These are phyloP conservation scores for Salix brachista DNA, from an alignment of 345 rosid species.

Conservation along the genomic window DNA sequence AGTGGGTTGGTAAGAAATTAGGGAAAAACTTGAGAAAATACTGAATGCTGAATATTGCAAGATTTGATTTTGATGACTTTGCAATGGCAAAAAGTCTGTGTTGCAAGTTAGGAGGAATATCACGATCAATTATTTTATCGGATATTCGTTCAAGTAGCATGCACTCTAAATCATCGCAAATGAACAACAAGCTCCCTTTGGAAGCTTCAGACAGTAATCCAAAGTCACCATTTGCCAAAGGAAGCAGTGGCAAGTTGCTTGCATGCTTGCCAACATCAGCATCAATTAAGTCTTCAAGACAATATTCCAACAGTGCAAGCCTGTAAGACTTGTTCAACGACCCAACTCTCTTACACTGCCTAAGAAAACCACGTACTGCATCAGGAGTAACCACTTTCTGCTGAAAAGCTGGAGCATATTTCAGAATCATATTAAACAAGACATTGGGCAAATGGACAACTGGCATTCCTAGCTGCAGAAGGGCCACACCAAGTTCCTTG, in stretches of 20 bases:
- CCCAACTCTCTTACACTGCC: constrained; percentile 46
- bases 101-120: constrained; percentile 50
- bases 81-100: constrained; percentile 70
- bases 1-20: constrained; percentile 75
- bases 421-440: constrained; percentile 70
- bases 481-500: constrained; percentile 68
- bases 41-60: constrained; percentile 47
- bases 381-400: constrained; percentile 87
- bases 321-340: constrained; percentile 52
- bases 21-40: constrained; percentile 59
- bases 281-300: constrained; percentile 87
- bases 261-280: constrained; percentile 58
- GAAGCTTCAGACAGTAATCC: constrained; percentile 57
- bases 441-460: constrained; percentile 64
- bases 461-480: constrained; percentile 78
- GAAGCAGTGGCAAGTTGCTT: constrained; percentile 62
- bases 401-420: constrained; percentile 49
- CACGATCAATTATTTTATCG: constrained; percentile 66
- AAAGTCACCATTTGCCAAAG: constrained; percentile 79
- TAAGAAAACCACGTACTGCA: constrained; percentile 65
- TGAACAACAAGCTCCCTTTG: constrained; percentile 51
- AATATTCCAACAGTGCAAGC: constrained; percentile 82
- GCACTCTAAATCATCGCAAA: constrained; percentile 73
- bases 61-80: constrained; percentile 57
- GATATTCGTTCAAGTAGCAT: constrained; percentile 57